Conservation (phyloP, 1,284 basidiomycete species). For the Trametes sp. region DNA sequence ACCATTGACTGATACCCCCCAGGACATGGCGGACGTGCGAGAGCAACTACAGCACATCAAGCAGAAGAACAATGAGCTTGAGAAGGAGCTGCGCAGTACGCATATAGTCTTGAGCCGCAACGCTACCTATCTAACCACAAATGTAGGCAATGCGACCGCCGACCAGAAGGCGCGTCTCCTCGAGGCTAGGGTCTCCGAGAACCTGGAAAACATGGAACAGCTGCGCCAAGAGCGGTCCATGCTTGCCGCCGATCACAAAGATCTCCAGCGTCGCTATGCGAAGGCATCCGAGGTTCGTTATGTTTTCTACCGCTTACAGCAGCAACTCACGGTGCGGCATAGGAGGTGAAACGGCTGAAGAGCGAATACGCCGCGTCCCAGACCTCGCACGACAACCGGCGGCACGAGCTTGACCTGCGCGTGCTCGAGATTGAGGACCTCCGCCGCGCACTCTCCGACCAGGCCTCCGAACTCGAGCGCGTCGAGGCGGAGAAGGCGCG, state of each 20-base stretch:
- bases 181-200: slow-evolving; percentile 69
- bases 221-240: slow-evolving; percentile 76
- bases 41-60: slow-evolving; percentile 71
- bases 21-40: slow-evolving; percentile 82
- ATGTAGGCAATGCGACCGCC: slow-evolving; percentile 61
- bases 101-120: background rate
- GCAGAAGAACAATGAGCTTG: slow-evolving; percentile 72
- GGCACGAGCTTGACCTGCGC: slow-evolving; percentile 75
- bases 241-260: slow-evolving; percentile 71
- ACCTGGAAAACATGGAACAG: slow-evolving; percentile 70
- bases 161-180: slow-evolving; percentile 76
- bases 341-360: slow-evolving; percentile 69
- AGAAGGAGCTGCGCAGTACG: slow-evolving; percentile 71
- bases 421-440: slow-evolving; percentile 78
- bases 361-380: slow-evolving; percentile 66
- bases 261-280: slow-evolving; percentile 69
- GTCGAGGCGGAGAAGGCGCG: slow-evolving; percentile 66
- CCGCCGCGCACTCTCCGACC: slow-evolving; percentile 64
- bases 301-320: too few species aligned
- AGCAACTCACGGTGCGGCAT: slow-evolving; percentile 12
- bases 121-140: too few species aligned
- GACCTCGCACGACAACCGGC: slow-evolving; percentile 72
- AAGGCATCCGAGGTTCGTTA: slow-evolving; percentile 68
- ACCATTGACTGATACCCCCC: background rate
- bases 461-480: slow-evolving; percentile 69